Evolutionary conservation across 2,329 filamentous ascomycete species (phyloP).

Genomic region (Penicillium brevicompactum): DNA sequence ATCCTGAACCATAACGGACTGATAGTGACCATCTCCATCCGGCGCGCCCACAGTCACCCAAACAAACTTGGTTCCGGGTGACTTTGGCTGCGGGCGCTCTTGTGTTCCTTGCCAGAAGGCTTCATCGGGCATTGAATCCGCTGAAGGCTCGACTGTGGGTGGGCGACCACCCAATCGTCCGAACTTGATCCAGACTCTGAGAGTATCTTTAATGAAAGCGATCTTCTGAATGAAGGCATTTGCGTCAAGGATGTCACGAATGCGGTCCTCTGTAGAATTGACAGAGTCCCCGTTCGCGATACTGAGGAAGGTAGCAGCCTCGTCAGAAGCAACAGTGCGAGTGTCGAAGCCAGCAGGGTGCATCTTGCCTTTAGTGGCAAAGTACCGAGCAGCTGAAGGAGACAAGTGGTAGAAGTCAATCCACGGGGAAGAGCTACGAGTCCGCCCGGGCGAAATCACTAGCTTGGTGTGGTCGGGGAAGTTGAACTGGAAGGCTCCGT

Average conservation of each 20-base stretch:
- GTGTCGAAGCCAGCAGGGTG: conserved; percentile 48
- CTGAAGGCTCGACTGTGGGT: conserved; percentile 15
- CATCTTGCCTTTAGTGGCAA: conserved; percentile 45
- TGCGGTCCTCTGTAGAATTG: conserved; percentile 38
- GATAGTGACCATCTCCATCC: conserved; percentile 49
- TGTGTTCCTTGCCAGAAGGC: conserved; percentile 47
- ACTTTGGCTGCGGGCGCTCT: conserved; percentile 43
- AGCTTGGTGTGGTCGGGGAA: conserved; percentile 57
- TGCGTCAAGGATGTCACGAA: conserved; percentile 46
- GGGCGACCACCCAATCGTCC: conserved; percentile 41
- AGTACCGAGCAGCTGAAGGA: conserved; percentile 46
- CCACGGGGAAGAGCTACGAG: conserved; percentile 43
- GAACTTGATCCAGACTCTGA: conserved; percentile 44
- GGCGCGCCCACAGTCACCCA: conserved; percentile 55
- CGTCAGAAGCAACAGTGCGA: conserved; percentile 44
- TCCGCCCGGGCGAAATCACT: conserved; percentile 45
- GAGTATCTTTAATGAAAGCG: conserved; percentile 42
- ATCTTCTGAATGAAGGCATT: conserved; percentile 50
- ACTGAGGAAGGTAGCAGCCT: conserved; percentile 43
- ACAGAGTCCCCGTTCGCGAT: conserved; percentile 40
- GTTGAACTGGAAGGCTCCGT: conserved; percentile 55
- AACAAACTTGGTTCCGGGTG: conserved; percentile 52
- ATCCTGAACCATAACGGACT: conserved; percentile 39
- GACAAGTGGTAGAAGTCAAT: conserved; percentile 54
- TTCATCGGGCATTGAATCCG: conserved; percentile 24